A percentile compares a stretch with the other conserved stretches of the same genome.
Conservation (phyloP, 202 grass and related monocot genomes). For the Panicum hallii region DNA sequence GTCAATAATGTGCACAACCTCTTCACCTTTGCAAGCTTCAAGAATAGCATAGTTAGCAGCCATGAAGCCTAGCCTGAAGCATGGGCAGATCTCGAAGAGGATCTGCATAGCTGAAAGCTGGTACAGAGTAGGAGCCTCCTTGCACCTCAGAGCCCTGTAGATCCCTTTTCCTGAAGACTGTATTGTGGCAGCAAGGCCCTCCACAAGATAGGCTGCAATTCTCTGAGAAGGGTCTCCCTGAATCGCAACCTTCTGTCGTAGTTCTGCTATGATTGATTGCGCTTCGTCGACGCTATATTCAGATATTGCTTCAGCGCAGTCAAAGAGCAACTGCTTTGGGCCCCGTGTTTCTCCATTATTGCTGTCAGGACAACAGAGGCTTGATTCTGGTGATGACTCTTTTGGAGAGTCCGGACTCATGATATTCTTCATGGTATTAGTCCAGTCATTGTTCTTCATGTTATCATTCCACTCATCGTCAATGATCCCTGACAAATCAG, state of each 20-base stretch:
- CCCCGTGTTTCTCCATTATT: conserved; percentile 39
- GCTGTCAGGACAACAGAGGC: conserved; percentile 53
- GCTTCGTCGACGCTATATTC: conserved; percentile 60
- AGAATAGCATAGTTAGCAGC: conserved; percentile 72
- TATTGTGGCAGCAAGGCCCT: conserved; percentile 78
- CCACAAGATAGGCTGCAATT: conserved; percentile 72
- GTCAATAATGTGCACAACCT: conserved; percentile 77
- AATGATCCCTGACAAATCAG: conserved; percentile 49
- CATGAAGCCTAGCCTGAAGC: conserved; percentile 79
- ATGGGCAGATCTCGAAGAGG: conserved; percentile 77
- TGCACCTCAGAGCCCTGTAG: conserved; percentile 77
- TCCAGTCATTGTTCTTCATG: conserved; percentile 44
- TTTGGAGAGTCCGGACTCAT: conserved; percentile 57
- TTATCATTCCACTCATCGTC: conserved; percentile 23
- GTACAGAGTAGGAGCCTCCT: conserved; percentile 68
- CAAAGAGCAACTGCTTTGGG: conserved; percentile 71
- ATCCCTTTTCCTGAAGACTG: conserved; percentile 69
- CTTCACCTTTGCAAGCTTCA: conserved; percentile 69
- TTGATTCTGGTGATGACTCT: conserved; percentile 67
- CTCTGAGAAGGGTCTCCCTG: conserved; percentile 74
- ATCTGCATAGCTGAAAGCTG: conserved; percentile 85
- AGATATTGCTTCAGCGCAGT: conserved; percentile 67
- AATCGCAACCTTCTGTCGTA: conserved; percentile 73
- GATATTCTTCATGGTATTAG: conserved; percentile 55
- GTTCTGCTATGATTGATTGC: conserved; percentile 70